Evolutionary conservation across 768 basidiomycete genomes (phyloP).

Genomic region (Ephemerocybe angulata): DNA sequence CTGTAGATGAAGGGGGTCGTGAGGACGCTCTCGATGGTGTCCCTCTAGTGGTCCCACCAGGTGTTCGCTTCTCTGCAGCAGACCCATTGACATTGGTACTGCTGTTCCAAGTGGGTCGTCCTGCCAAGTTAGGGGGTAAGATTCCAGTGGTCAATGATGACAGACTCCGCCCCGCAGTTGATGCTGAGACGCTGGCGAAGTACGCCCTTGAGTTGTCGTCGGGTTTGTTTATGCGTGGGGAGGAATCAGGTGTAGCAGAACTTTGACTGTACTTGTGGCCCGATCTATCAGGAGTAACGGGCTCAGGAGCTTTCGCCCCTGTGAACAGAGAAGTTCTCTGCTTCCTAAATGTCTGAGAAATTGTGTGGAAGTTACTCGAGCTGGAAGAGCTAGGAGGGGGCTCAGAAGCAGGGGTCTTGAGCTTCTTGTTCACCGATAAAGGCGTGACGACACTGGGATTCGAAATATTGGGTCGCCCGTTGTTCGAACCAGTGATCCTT

Average conservation of each 20-base stretch:
- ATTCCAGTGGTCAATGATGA: slow-evolving; percentile 29
- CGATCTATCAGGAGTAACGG: slow-evolving; percentile 54
- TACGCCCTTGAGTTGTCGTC: slow-evolving; percentile 11
- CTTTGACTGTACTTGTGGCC: slow-evolving; percentile 70
- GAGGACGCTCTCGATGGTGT: slow-evolving; percentile 37
- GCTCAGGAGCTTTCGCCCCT: slow-evolving; percentile 23
- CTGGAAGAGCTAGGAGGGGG: slow-evolving; percentile 41
- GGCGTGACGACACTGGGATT: slow-evolving; percentile 39
- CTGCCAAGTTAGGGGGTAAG: slow-evolving; percentile 31
- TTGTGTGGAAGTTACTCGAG: slow-evolving; percentile 59
- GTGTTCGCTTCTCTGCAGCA: slow-evolving; percentile 38
- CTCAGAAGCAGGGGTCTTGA: slow-evolving; percentile 50
- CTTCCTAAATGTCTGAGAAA: slow-evolving; percentile 47
- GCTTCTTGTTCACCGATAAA: slow-evolving; percentile 43
- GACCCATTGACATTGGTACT: slow-evolving; percentile 63
- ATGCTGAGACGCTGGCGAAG: not conserved
- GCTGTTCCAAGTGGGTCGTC: slow-evolving; percentile 70
- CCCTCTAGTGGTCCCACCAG: slow-evolving; percentile 40
- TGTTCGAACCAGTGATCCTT: slow-evolving; percentile 52
- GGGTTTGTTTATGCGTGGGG: slow-evolving; percentile 42
- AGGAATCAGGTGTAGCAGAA: slow-evolving; percentile 66
- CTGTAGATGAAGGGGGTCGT: slow-evolving; percentile 46
- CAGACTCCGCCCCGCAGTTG: slow-evolving; percentile 6
- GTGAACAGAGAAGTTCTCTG: slow-evolving; percentile 26
- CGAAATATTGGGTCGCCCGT: slow-evolving; percentile 32